Evolutionary conservation across 75 land plant genomes (phyloP).

Genomic region (Cupressus sempervirens): DNA sequence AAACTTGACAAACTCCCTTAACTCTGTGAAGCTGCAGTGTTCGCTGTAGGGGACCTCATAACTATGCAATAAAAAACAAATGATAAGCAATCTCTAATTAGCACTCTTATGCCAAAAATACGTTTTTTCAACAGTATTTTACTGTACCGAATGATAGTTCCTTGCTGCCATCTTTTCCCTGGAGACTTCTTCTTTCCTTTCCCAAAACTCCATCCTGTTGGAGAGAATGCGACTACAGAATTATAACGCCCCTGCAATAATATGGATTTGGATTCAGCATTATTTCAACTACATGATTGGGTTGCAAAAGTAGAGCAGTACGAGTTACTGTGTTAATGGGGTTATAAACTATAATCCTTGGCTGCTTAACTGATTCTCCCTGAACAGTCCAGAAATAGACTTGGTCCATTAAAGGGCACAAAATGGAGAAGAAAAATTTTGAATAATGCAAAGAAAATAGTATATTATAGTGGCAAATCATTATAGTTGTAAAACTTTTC

Average conservation of each 20-base stretch:
- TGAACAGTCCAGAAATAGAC: not conserved
- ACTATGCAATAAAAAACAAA: slow-evolving; percentile 35
- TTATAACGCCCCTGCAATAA: slow-evolving; percentile 56
- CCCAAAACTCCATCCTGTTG: slow-evolving; percentile 94
- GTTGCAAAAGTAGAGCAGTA: not conserved
- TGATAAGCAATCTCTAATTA: not conserved
- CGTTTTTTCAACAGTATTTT: slow-evolving; percentile 5
- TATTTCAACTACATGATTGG: not conserved
- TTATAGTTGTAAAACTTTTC: not conserved
- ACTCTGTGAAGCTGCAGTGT: slow-evolving; percentile 87
- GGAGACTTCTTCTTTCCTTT: slow-evolving; percentile 83
- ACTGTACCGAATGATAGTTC: slow-evolving; percentile 79
- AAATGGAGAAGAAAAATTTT: not conserved
- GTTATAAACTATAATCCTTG: not conserved
- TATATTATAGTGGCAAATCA: not conserved
- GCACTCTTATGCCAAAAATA: not conserved
- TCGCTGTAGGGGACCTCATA: slow-evolving; percentile 99
- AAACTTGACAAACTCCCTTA: slow-evolving; percentile 69
- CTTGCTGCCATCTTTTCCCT: slow-evolving; percentile 92
- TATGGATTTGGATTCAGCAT: not conserved
- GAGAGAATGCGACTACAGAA: slow-evolving; percentile 92
- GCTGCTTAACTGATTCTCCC: not conserved
- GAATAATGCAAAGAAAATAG: not conserved
- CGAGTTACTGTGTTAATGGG: not conserved
- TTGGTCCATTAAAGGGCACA: not conserved